A percentile compares a stretch with the other conserved stretches of the same genome.
Conservation (phyloP, 2,329 filamentous ascomycete genomes). For the Drechslera avenae region DNA sequence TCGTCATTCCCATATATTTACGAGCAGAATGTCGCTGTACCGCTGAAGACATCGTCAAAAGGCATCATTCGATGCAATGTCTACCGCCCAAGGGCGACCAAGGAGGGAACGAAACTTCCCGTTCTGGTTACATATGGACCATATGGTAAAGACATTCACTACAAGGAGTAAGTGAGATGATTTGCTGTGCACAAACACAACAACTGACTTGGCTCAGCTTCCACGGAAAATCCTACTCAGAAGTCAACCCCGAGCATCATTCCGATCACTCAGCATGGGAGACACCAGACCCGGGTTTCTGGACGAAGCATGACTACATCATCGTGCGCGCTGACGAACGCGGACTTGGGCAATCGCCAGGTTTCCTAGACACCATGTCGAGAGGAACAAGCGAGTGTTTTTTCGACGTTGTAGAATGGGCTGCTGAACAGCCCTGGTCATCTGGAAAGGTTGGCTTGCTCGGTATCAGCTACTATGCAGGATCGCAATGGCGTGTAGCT, state of each 20-base stretch:
- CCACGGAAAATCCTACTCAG: constrained; percentile 55
- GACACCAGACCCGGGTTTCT: constrained; percentile 50
- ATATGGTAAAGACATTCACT: constrained; percentile 74
- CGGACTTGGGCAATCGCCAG: constrained; percentile 59
- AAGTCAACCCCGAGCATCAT: constrained; percentile 40
- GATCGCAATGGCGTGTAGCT: constrained; percentile 61
- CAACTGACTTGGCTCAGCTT: constrained; percentile 46
- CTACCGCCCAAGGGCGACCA: constrained; percentile 53
- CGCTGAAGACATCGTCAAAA: constrained; percentile 46
- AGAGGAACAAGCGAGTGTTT: constrained; percentile 58
- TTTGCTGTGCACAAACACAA: neutral
- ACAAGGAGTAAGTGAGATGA: constrained; percentile 52
- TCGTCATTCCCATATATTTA: constrained; percentile 54
- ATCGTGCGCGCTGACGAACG: constrained; percentile 57
- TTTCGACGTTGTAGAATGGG: constrained; percentile 60
- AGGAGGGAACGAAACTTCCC: constrained; percentile 53
- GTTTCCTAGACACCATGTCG: constrained; percentile 60
- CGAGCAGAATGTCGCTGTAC: constrained; percentile 56
- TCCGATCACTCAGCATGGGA: constrained; percentile 54
- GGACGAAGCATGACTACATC: constrained; percentile 46
- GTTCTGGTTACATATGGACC: constrained; percentile 74
- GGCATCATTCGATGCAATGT: constrained; percentile 58
- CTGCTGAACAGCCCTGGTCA: constrained; percentile 57
- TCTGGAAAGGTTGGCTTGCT: constrained; percentile 58
- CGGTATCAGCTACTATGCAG: constrained; percentile 60